Conservation (phyloP, 1,139 yeast genomes). For the Nadsonia commutata region DNA sequence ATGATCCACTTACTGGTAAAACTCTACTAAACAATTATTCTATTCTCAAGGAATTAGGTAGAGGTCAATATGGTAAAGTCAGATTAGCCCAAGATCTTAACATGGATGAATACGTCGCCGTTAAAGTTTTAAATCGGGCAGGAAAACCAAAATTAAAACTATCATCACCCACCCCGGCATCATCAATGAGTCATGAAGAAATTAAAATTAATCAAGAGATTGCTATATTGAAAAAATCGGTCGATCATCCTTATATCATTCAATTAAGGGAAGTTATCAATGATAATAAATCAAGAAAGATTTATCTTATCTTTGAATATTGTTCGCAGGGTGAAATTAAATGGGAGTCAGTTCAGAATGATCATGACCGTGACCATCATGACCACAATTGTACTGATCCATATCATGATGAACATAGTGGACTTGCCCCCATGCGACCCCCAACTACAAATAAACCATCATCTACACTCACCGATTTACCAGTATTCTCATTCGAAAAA, state of each 20-base stretch:
- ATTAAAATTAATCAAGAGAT: slow-evolving; percentile 76
- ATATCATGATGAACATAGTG: no score
- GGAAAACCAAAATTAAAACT: slow-evolving; percentile 46
- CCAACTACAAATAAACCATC: slow-evolving; percentile 22
- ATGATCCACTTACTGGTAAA: slow-evolving; percentile 76
- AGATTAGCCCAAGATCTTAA: slow-evolving; percentile 70
- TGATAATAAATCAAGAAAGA: slow-evolving; percentile 69
- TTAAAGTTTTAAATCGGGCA: slow-evolving; percentile 76
- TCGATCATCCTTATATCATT: slow-evolving; percentile 76
- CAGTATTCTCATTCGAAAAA: slow-evolving; percentile 1
- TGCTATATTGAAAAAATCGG: slow-evolving; percentile 88
- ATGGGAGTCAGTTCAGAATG: slow-evolving; percentile 42
- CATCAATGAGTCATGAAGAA: slow-evolving; percentile 23
- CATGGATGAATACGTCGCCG: slow-evolving; percentile 68
- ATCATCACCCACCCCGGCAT: not conserved
- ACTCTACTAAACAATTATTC: slow-evolving; percentile 85
- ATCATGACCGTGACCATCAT: slow-evolving; percentile 18
- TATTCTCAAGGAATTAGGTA: slow-evolving; percentile 72
- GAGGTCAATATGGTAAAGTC: slow-evolving; percentile 96
- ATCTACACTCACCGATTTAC: not conserved
- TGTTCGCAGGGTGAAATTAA: slow-evolving; percentile 83
- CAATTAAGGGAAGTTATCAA: slow-evolving; percentile 78
- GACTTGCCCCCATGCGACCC: slow-evolving; percentile 19
- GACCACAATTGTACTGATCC: not conserved
- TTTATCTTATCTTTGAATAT: slow-evolving; percentile 81